Evolutionary conservation across 306 rosid species (phyloP), one percentile per base, ranked within the genome.

Genomic region (Vigna angularis): DNA sequence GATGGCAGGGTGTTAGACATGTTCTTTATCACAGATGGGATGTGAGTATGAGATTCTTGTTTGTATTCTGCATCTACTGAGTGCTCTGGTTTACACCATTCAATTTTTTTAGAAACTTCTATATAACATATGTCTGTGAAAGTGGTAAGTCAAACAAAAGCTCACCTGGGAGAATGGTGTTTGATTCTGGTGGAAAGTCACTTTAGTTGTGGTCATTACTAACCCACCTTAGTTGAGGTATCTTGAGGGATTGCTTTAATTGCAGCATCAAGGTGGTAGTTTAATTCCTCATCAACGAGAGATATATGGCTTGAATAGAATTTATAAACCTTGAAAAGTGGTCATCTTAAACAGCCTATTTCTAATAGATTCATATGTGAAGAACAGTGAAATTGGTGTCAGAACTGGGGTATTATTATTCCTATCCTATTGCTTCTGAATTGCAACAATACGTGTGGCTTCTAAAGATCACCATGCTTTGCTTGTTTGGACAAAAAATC

Each of bases 1-100:
- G 98, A 91, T 81, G 97, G 97, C 68, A 87, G 88, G 84, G 98
- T 88, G 72, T 83, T 93, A 48, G 93, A 91, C 70, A 72, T 93
- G 73, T 91, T 93, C 88, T 91, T 93, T 84, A 85, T 93, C 83
- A 93, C 94, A 0, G 98, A 93, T 76, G 89, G 84, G 82, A 61
- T 93, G 98, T 93, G 53, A 91, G 98, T 84, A 52, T 82, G 13
- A 10, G 74, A 66, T 61, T 82, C 55, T 44, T 44, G n/a, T 72
- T 78, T 56, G 22, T 77, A 17, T 82, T 1, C 40, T 42, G 78
- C 73, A 63, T 34, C 82, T 53, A 56, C 20, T 74, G 26, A 63
- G 51, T 75, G 61, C 44, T 75, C 8, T 68, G 55, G 68, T 77
- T 45, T 48, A 18, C 42, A 3, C 47, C 26, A 13, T 32, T 22